phyloP scores from a whole-genome alignment of 2,329 filamentous ascomycete species.

The Arthroderma sp. region DNA sequence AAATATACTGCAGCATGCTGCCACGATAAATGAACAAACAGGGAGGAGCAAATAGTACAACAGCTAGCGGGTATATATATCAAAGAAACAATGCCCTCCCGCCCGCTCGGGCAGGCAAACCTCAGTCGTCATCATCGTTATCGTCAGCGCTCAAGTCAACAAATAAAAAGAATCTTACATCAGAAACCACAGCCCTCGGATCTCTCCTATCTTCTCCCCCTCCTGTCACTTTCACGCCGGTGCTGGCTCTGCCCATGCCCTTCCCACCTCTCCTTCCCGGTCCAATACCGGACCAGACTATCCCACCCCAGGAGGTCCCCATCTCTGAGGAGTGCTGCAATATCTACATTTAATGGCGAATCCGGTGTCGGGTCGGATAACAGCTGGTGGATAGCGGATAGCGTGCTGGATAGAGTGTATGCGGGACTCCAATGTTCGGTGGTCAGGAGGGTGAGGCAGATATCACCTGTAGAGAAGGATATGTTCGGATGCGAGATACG shows the following conservation, averaged over 20 bases:
- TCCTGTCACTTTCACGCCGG: slow-evolving; percentile 29
- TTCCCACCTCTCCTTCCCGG: slow-evolving; percentile 33
- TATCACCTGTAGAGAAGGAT: slow-evolving; percentile 62
- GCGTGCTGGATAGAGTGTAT: slow-evolving; percentile 53
- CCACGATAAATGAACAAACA: too few species aligned
- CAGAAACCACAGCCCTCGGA: background rate
- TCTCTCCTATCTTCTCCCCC: slow-evolving; percentile 11
- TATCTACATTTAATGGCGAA: slow-evolving; percentile 37
- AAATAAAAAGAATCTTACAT: background rate
- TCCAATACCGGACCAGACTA: slow-evolving; percentile 35
- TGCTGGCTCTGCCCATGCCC: slow-evolving; percentile 14
- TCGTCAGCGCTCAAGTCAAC: too few species aligned
- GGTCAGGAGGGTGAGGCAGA: slow-evolving; percentile 79
- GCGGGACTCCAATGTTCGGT: slow-evolving; percentile 66
- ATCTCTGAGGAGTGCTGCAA: slow-evolving; percentile 33
- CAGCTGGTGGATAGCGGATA: slow-evolving; percentile 35
- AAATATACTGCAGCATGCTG: too few species aligned
- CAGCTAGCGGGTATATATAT: too few species aligned
- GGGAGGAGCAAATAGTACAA: too few species aligned
- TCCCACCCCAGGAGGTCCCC: slow-evolving; percentile 34
- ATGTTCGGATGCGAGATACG: slow-evolving; percentile 77
- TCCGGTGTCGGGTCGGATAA: slow-evolving; percentile 34
- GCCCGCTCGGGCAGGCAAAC: too few species aligned
- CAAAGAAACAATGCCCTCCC: too few species aligned
- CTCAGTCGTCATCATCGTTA: too few species aligned